A percentile compares a stretch with the other conserved stretches of the same genome.
Conservation (phyloP, 2,329 filamentous ascomycete genomes). For the Lachnellula suecica region DNA sequence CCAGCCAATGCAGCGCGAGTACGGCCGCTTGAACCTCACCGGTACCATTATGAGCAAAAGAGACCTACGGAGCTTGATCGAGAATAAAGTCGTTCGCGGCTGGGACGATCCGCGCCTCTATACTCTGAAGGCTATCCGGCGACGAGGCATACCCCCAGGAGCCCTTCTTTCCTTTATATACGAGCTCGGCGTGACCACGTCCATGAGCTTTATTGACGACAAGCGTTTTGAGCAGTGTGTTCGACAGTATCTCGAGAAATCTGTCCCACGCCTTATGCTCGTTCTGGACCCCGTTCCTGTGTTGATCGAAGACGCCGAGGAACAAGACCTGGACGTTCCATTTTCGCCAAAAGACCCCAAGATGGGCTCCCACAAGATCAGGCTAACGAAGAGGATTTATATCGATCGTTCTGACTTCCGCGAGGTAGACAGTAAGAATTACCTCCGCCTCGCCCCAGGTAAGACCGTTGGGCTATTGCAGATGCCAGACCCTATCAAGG, state of each 20-base stretch:
- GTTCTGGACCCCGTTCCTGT: constrained; percentile 82
- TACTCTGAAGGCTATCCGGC: constrained; percentile 77
- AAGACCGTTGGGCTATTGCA: constrained; percentile 71
- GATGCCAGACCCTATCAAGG: constrained; percentile 64
- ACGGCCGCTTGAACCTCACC: constrained; percentile 69
- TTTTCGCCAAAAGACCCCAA: constrained; percentile 67
- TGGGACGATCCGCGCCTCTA: constrained; percentile 90
- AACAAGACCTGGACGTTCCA: constrained; percentile 70
- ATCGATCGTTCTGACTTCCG: constrained; percentile 79
- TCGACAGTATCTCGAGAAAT: constrained; percentile 78
- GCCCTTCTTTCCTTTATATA: constrained; percentile 85
- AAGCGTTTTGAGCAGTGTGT: constrained; percentile 77
- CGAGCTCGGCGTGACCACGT: constrained; percentile 83
- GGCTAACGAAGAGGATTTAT: constrained; percentile 72
- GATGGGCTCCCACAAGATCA: constrained; percentile 47
- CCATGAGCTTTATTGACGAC: constrained; percentile 73
- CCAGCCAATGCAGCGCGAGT: constrained; percentile 89
- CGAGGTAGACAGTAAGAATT: constrained; percentile 65
- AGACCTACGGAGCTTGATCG: constrained; percentile 37
- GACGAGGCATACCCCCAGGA: constrained; percentile 79
- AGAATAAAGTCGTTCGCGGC: constrained; percentile 61
- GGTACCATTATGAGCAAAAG: constrained; percentile 88
- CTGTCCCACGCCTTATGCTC: constrained; percentile 83
- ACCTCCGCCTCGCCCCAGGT: constrained; percentile 72
- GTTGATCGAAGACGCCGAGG: constrained; percentile 63